Evolutionary conservation across 805 yeast species (phyloP).

Genomic region (Yarrowia sp.): DNA sequence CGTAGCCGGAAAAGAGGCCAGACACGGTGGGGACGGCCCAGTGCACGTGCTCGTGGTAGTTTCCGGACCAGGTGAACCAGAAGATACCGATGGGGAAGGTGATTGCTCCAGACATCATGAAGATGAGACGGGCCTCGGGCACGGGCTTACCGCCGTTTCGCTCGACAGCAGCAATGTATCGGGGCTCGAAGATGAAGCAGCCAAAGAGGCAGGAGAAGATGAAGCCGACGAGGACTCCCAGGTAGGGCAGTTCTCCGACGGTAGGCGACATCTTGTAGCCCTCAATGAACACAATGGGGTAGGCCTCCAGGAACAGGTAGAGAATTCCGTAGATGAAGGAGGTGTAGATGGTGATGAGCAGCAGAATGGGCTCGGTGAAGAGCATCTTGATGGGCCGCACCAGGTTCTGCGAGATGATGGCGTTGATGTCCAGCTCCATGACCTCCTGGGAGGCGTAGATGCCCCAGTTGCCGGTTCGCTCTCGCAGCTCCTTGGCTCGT

Average conservation of each 20-base stretch:
- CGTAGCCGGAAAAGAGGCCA: conserved; percentile 71
- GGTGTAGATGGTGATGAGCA: conserved; percentile 69
- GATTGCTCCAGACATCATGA: conserved; percentile 76
- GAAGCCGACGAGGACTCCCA: conserved; percentile 76
- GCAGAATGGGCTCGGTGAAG: conserved; percentile 70
- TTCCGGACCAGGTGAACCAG: conserved; percentile 92
- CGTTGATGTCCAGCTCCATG: conserved; percentile 60
- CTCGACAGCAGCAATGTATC: conserved; percentile 57
- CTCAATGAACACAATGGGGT: conserved; percentile 70
- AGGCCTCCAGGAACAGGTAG: conserved; percentile 73
- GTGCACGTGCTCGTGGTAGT: conserved; percentile 70
- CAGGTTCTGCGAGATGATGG: conserved; percentile 66
- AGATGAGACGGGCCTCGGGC: conserved; percentile 84
- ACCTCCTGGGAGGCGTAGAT: conserved; percentile 78
- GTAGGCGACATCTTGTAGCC: conserved; percentile 67
- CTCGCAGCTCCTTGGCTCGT: conserved; percentile 68
- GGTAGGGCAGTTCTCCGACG: conserved; percentile 77
- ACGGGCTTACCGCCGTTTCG: conserved; percentile 65
- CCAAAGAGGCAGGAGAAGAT: conserved; percentile 53
- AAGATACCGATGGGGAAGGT: conserved; percentile 79
- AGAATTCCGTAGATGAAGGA: conserved; percentile 82
- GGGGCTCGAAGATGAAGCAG: conserved; percentile 59
- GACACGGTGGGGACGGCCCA: conserved; percentile 81
- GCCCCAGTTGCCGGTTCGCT: conserved; percentile 79
- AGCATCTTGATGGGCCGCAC: conserved; percentile 73